phyloP scores from a whole-genome alignment of 2,329 filamentous ascomycete genomes.

The Ophiostoma australiae region DNA sequence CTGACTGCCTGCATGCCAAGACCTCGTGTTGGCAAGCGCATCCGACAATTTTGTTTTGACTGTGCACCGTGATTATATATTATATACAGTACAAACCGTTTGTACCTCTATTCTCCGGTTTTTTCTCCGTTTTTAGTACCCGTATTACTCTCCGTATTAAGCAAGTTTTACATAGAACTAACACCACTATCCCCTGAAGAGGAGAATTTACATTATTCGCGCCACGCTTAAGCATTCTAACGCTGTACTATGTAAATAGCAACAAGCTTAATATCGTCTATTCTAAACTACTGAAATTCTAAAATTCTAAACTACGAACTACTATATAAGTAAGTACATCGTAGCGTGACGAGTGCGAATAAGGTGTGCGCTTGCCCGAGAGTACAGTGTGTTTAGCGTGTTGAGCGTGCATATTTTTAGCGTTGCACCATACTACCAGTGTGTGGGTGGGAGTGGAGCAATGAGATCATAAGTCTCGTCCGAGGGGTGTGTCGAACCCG shows the following conservation, averaged over 20 bases:
- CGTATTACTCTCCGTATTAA: background rate
- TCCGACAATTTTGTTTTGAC: conserved; percentile 10
- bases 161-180: background rate
- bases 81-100: background rate
- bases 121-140: conserved; percentile 11
- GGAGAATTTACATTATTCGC: background rate
- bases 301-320: too few species aligned
- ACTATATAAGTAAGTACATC: too few species aligned
- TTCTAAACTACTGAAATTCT: too few species aligned
- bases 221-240: background rate
- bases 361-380: background rate
- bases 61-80: background rate
- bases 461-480: conserved; percentile 5
- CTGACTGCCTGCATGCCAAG: conserved; percentile 20
- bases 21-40: conserved; percentile 22
- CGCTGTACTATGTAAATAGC: background rate
- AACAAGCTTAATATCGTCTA: background rate
- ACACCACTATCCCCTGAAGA: background rate
- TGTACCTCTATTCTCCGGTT: background rate
- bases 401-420: background rate
- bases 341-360: background rate
- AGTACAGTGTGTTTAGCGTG: background rate
- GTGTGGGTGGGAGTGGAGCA: conserved; percentile 13
- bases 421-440: background rate
- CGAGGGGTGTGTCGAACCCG: conserved; percentile 1